phyloP scores from a whole-genome alignment of 768 basidiomycete species.

The Lepiota venenata region DNA sequence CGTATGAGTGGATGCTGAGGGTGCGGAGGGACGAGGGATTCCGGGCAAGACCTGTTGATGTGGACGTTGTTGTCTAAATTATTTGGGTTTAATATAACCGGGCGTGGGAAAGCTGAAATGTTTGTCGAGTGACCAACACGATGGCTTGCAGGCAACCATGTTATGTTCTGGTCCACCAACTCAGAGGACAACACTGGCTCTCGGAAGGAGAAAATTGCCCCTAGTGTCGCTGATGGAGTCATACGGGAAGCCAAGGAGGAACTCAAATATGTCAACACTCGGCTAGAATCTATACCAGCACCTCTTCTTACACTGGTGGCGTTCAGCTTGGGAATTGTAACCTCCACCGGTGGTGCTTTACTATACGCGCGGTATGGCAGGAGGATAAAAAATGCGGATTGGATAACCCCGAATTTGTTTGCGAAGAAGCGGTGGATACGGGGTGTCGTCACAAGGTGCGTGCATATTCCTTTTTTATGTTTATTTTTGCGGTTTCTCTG shows the following conservation, averaged over 20 bases:
- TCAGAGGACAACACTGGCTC: not conserved
- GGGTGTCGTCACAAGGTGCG: conserved; percentile 79
- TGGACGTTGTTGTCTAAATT: too few species aligned
- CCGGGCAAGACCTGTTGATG: not conserved
- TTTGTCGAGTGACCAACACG: too few species aligned
- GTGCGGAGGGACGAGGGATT: conserved; percentile 47
- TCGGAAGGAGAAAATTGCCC: not conserved
- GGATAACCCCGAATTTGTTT: conserved; percentile 64
- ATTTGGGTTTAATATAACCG: too few species aligned
- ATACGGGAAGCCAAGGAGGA: not conserved
- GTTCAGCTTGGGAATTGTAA: conserved; percentile 38
- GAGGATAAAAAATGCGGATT: conserved; percentile 63
- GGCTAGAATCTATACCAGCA: conserved; percentile 25
- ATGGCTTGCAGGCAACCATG: too few species aligned
- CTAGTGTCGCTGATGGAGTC: not conserved
- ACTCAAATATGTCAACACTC: conserved; percentile 11
- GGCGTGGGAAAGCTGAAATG: too few species aligned
- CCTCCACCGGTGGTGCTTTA: conserved; percentile 28
- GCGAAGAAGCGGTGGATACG: conserved; percentile 62
- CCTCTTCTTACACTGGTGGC: conserved; percentile 27
- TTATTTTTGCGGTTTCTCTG: too few species aligned
- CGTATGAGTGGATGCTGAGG: conserved; percentile 69
- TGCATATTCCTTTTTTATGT: conserved; percentile 8
- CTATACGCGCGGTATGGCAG: conserved; percentile 50
- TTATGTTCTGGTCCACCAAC: conserved; percentile 10